These are phyloP conservation scores for Solanum rostratum DNA, from an alignment of 257 asterid genomes.

Conservation along the genomic window DNA sequence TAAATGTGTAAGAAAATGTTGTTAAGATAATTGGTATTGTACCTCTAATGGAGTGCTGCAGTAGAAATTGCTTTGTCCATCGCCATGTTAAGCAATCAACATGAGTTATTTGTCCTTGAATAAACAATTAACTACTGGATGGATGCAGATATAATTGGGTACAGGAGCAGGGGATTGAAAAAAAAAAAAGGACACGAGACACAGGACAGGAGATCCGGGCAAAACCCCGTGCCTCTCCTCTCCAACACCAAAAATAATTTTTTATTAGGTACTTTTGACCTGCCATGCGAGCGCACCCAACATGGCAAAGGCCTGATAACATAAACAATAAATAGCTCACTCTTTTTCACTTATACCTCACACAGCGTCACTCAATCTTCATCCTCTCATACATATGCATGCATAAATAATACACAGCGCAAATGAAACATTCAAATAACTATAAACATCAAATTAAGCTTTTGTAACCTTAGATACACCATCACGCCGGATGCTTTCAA, in stretches of 20 bases:
- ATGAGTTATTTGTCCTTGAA: too few relatives aligned
- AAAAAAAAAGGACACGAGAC: background rate
- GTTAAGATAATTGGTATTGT: too few relatives aligned
- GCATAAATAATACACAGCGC: background rate
- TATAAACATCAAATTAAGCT: background rate
- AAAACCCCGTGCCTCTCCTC: background rate
- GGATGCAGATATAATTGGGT: too few relatives aligned
- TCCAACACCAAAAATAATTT: background rate
- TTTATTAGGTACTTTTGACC: background rate
- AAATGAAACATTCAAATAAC: background rate
- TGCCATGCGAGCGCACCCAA: constrained; percentile 14
- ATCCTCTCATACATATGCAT: background rate
- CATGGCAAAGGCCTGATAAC: constrained; percentile 1
- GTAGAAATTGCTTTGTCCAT: too few relatives aligned
- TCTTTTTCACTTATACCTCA: background rate
- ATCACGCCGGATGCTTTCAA: too few relatives aligned
- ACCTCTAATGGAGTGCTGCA: too few relatives aligned
- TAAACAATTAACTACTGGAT: too few relatives aligned
- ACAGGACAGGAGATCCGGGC: background rate
- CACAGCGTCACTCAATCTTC: background rate
- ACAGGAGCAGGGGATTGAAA: background rate
- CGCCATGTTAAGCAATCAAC: too few relatives aligned
- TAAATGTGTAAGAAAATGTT: too few relatives aligned
- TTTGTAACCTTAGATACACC: background rate
- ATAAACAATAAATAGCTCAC: background rate